Conservation (phyloP, 2,329 filamentous ascomycete species). For the Leptographium galeiforme region DNA sequence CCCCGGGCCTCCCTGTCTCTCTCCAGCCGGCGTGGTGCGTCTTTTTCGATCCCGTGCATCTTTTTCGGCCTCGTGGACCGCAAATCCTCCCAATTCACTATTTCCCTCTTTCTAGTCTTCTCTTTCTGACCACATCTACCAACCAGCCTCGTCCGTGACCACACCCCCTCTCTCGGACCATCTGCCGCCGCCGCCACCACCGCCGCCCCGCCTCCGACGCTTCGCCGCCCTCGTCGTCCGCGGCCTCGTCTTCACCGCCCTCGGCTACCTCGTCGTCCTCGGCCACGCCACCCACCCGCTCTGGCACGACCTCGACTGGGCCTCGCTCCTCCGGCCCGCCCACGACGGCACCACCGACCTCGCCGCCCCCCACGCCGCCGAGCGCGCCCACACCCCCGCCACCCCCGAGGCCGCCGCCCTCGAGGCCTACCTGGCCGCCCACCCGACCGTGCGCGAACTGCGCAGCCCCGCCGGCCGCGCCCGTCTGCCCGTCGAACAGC, state of each 20-base stretch:
- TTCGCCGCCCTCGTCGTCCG: slow-evolving; percentile 1
- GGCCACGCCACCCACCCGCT: not conserved
- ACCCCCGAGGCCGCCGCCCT: slow-evolving; percentile 45
- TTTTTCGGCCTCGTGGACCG: no score
- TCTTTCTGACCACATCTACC: no score
- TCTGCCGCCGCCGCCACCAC: not conserved
- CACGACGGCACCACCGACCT: not conserved
- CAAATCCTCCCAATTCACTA: no score
- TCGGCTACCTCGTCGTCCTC: slow-evolving; percentile 1
- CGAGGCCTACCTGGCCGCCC: slow-evolving; percentile 58
- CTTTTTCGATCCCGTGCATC: no score
- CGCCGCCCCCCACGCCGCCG: not conserved
- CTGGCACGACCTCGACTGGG: not conserved
- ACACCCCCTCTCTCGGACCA: no score
- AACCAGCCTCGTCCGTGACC: no score
- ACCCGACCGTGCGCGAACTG: slow-evolving; percentile 59
- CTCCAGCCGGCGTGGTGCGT: no score
- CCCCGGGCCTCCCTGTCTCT: no score
- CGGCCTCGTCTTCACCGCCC: not conserved
- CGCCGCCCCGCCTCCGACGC: slow-evolving; percentile 1
- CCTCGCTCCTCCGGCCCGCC: not conserved
- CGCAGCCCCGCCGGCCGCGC: slow-evolving; percentile 37
- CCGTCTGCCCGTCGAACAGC: slow-evolving; percentile 52
- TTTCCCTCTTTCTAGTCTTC: no score
- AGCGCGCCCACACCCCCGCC: slow-evolving; percentile 35